These are phyloP conservation scores for Syncephalastrum contaminatum DNA, from an alignment of 371 early-diverging fungal genomes.

Conservation along the genomic window DNA sequence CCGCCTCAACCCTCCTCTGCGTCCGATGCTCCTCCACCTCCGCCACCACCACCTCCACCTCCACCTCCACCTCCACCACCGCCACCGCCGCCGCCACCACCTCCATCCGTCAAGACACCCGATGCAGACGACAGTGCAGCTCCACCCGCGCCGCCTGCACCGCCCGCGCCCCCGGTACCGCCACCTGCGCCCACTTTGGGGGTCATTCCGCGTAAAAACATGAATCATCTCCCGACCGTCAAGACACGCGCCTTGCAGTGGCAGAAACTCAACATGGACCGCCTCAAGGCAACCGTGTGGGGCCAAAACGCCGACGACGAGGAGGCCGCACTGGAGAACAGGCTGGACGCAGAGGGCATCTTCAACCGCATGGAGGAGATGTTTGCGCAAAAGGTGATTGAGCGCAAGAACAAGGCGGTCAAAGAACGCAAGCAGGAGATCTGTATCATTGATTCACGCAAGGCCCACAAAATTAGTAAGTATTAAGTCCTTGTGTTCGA, in stretches of 20 bases:
- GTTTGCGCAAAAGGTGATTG: conserved; percentile 72
- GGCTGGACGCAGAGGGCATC: conserved; percentile 55
- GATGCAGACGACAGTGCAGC: neutral
- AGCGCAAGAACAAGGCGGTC: conserved; percentile 25
- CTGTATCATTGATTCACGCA: conserved; percentile 70
- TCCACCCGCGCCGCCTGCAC: conserved; percentile 13
- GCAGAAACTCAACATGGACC: conserved; percentile 76
- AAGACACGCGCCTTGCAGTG: conserved; percentile 83
- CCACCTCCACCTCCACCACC: conserved; percentile 33
- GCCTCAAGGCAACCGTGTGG: conserved; percentile 62
- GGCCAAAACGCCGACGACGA: conserved; percentile 31
- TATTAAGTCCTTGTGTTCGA: neutral
- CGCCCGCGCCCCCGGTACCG: conserved; percentile 6
- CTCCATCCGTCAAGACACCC: conserved; percentile 3
- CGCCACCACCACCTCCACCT: too few species aligned
- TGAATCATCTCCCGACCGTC: conserved; percentile 62
- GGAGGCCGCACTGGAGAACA: conserved; percentile 45
- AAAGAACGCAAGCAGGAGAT: conserved; percentile 52
- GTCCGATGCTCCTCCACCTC: conserved; percentile 31
- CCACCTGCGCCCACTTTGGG: conserved; percentile 7
- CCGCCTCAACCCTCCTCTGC: conserved; percentile 14
- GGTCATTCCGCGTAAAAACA: conserved; percentile 49
- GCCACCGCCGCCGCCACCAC: conserved; percentile 31
- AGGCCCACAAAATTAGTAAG: conserved; percentile 78
- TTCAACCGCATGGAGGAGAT: conserved; percentile 72